Percentiles rank a stretch among this genome's conserved stretches.
These are phyloP conservation scores for Pseudoturritis turrita DNA, from an alignment of 345 rosid genomes.

Conservation along the genomic window DNA sequence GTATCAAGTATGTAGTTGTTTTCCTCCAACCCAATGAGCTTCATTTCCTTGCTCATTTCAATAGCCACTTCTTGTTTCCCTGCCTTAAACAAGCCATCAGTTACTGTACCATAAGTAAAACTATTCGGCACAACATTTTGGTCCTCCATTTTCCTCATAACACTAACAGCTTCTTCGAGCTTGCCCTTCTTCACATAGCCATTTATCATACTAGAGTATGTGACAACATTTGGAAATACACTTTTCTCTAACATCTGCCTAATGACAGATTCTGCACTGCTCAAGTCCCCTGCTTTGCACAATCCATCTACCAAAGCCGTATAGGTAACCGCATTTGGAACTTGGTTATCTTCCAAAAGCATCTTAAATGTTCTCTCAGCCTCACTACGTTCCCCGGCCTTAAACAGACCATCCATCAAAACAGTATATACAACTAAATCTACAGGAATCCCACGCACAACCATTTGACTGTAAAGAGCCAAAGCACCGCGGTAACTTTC, in stretches of 20 bases:
- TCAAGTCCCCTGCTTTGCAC: constrained; percentile 71
- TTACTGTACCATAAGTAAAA: constrained; percentile 50
- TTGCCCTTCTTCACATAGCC: constrained; percentile 70
- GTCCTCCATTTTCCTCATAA: constrained; percentile 53
- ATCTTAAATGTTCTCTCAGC: constrained; percentile 49
- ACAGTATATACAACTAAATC: constrained; percentile 72
- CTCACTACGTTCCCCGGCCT: constrained; percentile 53
- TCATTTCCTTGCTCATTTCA: constrained; percentile 66
- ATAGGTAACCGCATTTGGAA: constrained; percentile 54
- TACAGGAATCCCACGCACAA: constrained; percentile 65
- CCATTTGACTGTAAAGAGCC: constrained; percentile 68
- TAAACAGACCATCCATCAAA: constrained; percentile 75
- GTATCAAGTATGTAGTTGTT: constrained; percentile 60
- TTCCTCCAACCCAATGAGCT: constrained; percentile 48
- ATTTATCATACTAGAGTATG: constrained; percentile 66
- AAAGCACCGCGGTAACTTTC: constrained; percentile 50
- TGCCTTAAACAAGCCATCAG: constrained; percentile 71
- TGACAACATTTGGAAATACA: constrained; percentile 49
- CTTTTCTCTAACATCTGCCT: constrained; percentile 57
- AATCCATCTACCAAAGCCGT: constrained; percentile 68
- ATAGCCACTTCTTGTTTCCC: constrained; percentile 51
- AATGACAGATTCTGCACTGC: constrained; percentile 42
- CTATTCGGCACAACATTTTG: constrained; percentile 49
- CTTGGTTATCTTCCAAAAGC: constrained; percentile 44
- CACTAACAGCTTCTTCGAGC: constrained; percentile 56